Conservation (phyloP, 768 basidiomycete species). For the Erythrobasidium yunnanense region DNA sequence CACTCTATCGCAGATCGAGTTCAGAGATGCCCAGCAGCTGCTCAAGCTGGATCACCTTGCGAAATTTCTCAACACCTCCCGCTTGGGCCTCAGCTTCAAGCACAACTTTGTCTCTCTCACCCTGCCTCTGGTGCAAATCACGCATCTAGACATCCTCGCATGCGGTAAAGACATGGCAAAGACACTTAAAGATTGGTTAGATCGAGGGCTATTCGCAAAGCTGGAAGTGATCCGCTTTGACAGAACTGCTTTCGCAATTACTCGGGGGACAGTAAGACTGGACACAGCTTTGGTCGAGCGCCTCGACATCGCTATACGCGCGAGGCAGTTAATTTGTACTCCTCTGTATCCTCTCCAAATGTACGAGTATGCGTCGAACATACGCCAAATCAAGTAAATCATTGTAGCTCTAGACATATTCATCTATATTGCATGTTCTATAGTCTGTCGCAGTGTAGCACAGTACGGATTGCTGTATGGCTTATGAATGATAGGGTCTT, state of each 20-base stretch:
- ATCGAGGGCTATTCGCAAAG: background rate
- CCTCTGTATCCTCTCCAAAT: background rate
- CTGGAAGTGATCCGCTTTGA: background rate
- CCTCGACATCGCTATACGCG: too few species aligned
- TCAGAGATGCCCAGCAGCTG: background rate
- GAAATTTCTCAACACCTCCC: background rate
- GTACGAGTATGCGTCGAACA: background rate
- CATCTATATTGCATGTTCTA: too few species aligned
- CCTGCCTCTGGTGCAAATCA: background rate
- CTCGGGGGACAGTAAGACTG: background rate
- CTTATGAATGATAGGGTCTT: too few species aligned
- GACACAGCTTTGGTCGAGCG: too few species aligned
- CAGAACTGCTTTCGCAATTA: background rate
- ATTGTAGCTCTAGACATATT: background rate
- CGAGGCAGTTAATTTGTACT: background rate
- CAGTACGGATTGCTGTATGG: too few species aligned
- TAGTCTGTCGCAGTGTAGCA: too few species aligned
- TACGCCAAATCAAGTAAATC: background rate
- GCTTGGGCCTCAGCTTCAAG: background rate
- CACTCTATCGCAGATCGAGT: background rate
- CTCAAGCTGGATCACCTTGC: background rate
- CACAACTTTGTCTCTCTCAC: background rate
- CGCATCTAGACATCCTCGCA: background rate
- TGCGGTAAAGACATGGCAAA: background rate
- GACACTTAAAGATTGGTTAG: background rate